These are phyloP conservation scores for Eutrema yunnanense DNA, from an alignment of 345 rosid genomes.

Conservation along the genomic window DNA sequence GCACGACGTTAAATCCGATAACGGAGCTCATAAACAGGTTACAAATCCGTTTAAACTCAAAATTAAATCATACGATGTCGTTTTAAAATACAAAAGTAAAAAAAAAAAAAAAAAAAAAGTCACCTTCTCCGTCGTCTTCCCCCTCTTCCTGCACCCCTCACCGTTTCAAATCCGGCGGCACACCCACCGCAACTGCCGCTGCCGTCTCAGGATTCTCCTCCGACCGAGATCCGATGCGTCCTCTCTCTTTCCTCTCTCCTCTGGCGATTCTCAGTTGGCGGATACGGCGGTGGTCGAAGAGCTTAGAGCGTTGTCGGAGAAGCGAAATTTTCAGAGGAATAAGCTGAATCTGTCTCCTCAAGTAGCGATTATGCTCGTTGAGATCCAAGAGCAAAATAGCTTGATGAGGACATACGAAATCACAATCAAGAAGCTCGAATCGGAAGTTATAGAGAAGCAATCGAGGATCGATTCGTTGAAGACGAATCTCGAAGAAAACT, in stretches of 20 bases:
- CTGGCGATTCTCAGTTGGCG: no score
- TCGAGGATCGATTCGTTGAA: slow-evolving; percentile 33
- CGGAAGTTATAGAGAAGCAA: slow-evolving; percentile 40
- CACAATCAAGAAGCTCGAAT: slow-evolving; percentile 64
- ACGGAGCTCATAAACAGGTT: no score
- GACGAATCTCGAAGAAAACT: slow-evolving; percentile 31
- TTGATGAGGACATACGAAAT: slow-evolving; percentile 83
- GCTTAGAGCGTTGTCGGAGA: no score
- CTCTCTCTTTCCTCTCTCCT: no score
- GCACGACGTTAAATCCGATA: no score
- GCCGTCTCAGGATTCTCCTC: no score
- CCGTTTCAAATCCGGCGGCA: slow-evolving; percentile 21
- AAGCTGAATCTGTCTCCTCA: slow-evolving; percentile 34
- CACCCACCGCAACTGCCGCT: no score
- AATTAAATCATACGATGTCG: no score
- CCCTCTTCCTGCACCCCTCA: slow-evolving; percentile 31
- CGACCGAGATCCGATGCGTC: no score
- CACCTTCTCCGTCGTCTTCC: slow-evolving; percentile 44
- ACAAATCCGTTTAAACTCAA: no score
- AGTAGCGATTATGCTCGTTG: slow-evolving; percentile 51
- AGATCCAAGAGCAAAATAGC: slow-evolving; percentile 95
- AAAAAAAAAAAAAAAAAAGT: background rate
- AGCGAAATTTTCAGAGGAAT: no score
- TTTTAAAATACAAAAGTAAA: no score
- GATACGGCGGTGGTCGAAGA: background rate